A percentile compares a stretch with the other conserved stretches of the same genome.
Evolutionary conservation across 306 rosid genomes (phyloP).

Genomic region (Medicago arabica): DNA sequence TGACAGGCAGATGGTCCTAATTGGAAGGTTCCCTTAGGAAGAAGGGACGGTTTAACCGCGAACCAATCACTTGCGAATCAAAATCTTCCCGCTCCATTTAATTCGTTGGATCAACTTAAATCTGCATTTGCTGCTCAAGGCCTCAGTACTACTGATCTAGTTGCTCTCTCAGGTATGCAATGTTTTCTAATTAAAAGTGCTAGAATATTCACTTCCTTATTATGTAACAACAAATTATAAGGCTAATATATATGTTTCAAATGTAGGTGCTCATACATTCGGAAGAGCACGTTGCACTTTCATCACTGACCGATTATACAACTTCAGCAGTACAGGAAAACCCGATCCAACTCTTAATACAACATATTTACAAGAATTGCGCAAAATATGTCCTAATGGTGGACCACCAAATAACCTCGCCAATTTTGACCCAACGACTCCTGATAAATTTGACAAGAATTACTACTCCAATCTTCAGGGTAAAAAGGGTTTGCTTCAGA

Average conservation of each 20-base stretch:
- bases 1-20: constrained; percentile 48
- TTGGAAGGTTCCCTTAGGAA: constrained; percentile 57
- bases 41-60: constrained; percentile 59
- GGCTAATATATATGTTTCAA: background rate
- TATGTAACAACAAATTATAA: no score
- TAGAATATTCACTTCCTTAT: no score
- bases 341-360: constrained; percentile 19
- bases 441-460: background rate
- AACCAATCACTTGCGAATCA: constrained; percentile 36
- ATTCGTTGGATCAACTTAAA: constrained; percentile 34
- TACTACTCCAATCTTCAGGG: background rate
- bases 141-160: constrained; percentile 58
- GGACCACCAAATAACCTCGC: background rate
- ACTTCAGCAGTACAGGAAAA: constrained; percentile 4
- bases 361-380: background rate
- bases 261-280: constrained; percentile 51
- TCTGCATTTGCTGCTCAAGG: constrained; percentile 36
- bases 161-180: constrained; percentile 40
- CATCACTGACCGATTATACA: background rate
- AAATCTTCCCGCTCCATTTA: constrained; percentile 52
- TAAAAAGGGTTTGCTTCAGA: constrained; percentile 3
- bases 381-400: background rate
- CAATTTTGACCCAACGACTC: constrained; percentile 20
- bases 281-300: constrained; percentile 34
- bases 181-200: no score